Evolutionary conservation across 106 monocot species (phyloP), one percentile per base, ranked within the genome.

Genomic region (Alisma plantagoaquatica): DNA sequence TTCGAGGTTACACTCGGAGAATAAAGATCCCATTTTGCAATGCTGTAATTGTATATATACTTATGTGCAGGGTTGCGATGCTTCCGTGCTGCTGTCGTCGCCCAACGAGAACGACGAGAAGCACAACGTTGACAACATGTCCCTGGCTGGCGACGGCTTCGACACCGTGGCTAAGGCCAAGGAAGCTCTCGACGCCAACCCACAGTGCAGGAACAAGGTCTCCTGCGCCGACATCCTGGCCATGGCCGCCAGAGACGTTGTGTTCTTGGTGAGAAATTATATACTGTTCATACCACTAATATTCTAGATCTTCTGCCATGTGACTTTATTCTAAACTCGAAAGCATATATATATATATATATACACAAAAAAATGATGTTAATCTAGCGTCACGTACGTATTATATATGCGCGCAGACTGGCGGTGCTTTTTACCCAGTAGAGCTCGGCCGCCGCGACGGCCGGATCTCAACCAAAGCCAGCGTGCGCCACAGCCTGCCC

Each of bases 181-280:
- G 63, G 68, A 58, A 12, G 91, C 81, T 0, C 72, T 91, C 2
- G 91, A 91, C 27, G 61, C 29, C 14, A 46, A 68, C 22, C 67
- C 60, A 4, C 54, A 26, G 32, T 91, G 91, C 73, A 38, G 60
- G 15, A 63, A 69, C 51, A 69, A 62, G 18, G 85, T 91, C 47
- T 91, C 91, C 24, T 85, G 91, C 43, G 81, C 91, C 56, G 91
- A 85, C 54, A 71, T 85, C 15, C 41, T 91, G 28, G 78, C 91
- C 17, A 44, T 91, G 7, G 85, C 81, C n/a, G 66, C 85, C 1
- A 68, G 75, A 59, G 85, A 85, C 35, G 69, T 68, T 2, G 78
- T 91, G 11, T 49, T 57, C 30, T 71, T 62, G 73, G 66, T 29
- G 59, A 54, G 33, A 47, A 43, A 23, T 9, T 53, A 46, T 46